Evolutionary conservation across 805 yeast species (phyloP), one percentile per base, ranked within the genome.

Genomic region (Saccharomyces jurei): DNA sequence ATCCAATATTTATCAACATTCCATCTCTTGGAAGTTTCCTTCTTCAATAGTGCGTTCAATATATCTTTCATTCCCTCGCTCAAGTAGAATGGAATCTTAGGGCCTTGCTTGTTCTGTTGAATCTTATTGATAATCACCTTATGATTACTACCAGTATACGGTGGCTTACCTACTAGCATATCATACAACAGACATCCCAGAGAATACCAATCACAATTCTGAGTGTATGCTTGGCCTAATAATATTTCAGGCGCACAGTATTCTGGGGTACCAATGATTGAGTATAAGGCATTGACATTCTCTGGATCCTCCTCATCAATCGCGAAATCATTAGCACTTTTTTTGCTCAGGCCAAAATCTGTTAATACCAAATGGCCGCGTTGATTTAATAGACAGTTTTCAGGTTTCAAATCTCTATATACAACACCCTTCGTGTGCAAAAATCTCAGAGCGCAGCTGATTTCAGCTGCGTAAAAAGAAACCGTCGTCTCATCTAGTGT

Each of bases 171-270:
- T 0, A 91, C 84, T 51, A 89, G 74, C 79, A 89, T 78, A 67
- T 90, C 96, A 63, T 73, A 87, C 50, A 84, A 73, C 6, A 89
- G 84, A 49, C 96, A 86, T 0, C 96, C 97, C 32, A 90, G 71
- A 0, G 96, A 88, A 89, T 96, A 89, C 87, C 96, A 89, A 68
- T 89, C 97, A 50, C 90, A 94, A 31, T 82, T 77, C 52, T 81
- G 84, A 61, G 86, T 89, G 68, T 89, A 90, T 17, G 82, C 81
- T 60, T 83, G 79, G 25, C 96, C 96, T 55, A 79, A 81, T 28
- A 89, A 73, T 31, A 90, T 85, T 67, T 89, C 97, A 2, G 97
- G 97, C 0, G 96, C 96, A 83, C 89, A 69, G 48, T 74, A 71
- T 53, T 78, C 78, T 4, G 75, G 80, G 3, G 79, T 73, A 27